Base-by-base conservation (phyloP, 805 yeast genomes). In the Grigorovia jiainica region DNA sequence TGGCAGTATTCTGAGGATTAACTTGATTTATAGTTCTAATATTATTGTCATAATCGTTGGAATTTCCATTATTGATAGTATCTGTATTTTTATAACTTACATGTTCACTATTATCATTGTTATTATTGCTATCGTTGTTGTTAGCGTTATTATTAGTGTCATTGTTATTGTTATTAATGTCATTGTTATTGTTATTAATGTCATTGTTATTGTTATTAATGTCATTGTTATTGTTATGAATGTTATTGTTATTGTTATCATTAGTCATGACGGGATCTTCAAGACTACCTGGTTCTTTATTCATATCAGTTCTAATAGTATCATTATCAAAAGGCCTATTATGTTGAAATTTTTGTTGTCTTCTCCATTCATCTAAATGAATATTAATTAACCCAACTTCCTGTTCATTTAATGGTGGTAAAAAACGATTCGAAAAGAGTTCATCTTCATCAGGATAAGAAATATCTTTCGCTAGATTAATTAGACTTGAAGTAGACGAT, bases 381-480 rank as follows among this genome's bases (percentile, higher is more conserved):
- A 47, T 15, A 37, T 43, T 32, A 7, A 53, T 44, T 41, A 54
- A 37, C 11, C 61, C 61, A 30, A 56, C 49, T 37, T 53, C 60
- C 36, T 50, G 54, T 39, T 57, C 61, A 23, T 42, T 53, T 19
- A 56, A 36, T 6, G 53, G 55, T 13, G 34, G 29, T n/a, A 31
- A 31, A 4, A 46, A 43, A 35, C 45, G 46, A 21, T 19, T 31
- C 24, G 25, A 25, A 19, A 32, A 17, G 2, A 46, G 19, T 13
- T 36, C 43, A 16, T 36, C 43, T 11, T 38, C 34, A 38, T 37
- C 37, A 5, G 34, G 42, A 17, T 24, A 9, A 2, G 45, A 29
- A 7, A 30, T 18, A 10, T 38, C 42, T 11, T 34, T 25, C 18
- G 29, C 30, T 9, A 17, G 7, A 13, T 39, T 33, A 8, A 27